These are phyloP conservation scores for Hemileia vastatrix DNA, from an alignment of 1,284 basidiomycete species.

Conservation along the genomic window DNA sequence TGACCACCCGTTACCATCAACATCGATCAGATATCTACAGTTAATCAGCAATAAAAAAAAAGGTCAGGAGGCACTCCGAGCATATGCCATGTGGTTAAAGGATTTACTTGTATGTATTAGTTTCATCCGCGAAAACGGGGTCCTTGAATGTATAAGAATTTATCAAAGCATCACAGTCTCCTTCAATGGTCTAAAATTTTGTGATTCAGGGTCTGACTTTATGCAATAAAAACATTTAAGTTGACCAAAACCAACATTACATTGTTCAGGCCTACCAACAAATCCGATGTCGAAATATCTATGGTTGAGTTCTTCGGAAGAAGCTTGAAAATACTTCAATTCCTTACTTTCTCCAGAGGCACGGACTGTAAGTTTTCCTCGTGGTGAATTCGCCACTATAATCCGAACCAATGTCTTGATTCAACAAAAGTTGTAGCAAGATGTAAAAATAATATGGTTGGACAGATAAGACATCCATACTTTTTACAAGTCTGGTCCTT, in stretches of 20 bases:
- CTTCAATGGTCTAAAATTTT: conserved; percentile 36
- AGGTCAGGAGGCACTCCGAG: neutral
- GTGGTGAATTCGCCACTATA: conserved; percentile 9
- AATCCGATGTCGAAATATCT: conserved; percentile 37
- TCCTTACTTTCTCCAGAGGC: neutral
- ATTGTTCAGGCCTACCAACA: conserved; percentile 38
- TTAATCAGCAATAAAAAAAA: neutral
- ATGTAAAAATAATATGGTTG: neutral
- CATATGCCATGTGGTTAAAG: neutral
- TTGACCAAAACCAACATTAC: conserved; percentile 27
- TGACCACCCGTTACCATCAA: conserved; percentile 49
- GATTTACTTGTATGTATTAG: conserved; percentile 42
- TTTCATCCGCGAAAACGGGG: conserved; percentile 31
- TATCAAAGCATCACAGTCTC: conserved; percentile 43
- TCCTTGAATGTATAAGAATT: conserved; percentile 41
- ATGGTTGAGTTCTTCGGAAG: conserved; percentile 5
- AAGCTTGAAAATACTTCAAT: conserved; percentile 9
- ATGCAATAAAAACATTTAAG: neutral
- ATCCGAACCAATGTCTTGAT: too few relatives aligned
- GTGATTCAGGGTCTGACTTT: neutral
- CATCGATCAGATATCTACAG: conserved; percentile 42
- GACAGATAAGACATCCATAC: conserved; percentile 6
- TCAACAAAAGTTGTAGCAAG: neutral
- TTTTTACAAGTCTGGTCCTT: conserved; percentile 8
- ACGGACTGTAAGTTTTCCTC: conserved; percentile 9